phyloP scores from a whole-genome alignment of 495 filamentous ascomycete genomes.

The Pseudevernia furfuracea region DNA sequence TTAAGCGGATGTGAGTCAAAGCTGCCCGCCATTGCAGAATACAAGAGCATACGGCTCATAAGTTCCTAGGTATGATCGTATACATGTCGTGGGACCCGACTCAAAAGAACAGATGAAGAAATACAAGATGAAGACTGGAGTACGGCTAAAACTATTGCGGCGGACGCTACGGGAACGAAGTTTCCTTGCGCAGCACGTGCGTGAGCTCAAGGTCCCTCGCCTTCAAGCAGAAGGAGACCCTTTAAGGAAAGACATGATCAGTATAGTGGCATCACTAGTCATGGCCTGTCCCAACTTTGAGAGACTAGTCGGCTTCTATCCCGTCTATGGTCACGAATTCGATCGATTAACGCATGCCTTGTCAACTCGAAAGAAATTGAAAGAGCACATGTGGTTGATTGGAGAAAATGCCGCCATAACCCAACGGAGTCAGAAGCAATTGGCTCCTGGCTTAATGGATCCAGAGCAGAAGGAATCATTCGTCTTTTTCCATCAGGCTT shows the following conservation, averaged over 20 bases:
- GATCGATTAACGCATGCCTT: conserved; percentile 71
- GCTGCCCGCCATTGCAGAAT: not conserved
- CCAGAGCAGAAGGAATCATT: conserved; percentile 60
- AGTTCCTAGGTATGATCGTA: conserved; percentile 53
- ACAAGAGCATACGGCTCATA: conserved; percentile 18
- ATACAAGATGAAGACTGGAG: conserved; percentile 57
- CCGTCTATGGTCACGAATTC: conserved; percentile 63
- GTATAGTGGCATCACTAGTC: conserved; percentile 69
- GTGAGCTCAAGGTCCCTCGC: conserved; percentile 60
- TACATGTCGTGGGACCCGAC: conserved; percentile 63
- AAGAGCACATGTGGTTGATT: conserved; percentile 75
- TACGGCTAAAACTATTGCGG: conserved; percentile 64
- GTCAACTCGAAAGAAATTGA: conserved; percentile 63
- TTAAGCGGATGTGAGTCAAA: conserved; percentile 52
- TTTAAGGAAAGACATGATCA: conserved; percentile 54
- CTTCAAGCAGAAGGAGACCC: conserved; percentile 32
- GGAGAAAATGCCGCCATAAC: conserved; percentile 41
- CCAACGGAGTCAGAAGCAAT: conserved; percentile 38
- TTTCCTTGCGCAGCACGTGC: conserved; percentile 63
- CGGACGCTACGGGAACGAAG: conserved; percentile 66
- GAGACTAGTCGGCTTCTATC: conserved; percentile 60
- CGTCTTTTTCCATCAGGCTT: conserved; percentile 59
- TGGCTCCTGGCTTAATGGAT: conserved; percentile 48
- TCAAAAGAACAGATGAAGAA: conserved; percentile 55
- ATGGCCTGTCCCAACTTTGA: conserved; percentile 86